Base-by-base conservation (phyloP, 352 stramenopile species). In the Phytophthora europaea region DNA sequence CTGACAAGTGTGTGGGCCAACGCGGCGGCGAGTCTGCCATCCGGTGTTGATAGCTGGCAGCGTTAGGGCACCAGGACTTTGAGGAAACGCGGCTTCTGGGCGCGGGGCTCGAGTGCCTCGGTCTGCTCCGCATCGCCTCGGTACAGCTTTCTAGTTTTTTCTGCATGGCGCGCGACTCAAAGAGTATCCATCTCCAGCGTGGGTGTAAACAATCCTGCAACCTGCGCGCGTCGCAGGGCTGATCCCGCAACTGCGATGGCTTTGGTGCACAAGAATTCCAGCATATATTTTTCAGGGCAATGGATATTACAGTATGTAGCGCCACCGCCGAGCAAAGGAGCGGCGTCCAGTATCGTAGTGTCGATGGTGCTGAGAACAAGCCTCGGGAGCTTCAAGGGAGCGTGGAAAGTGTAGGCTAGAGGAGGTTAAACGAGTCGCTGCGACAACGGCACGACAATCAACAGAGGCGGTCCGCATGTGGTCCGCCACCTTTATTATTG, bases 371-470 rank as follows among this genome's bases (percentile, higher is more conserved):
- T 64, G 43, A 74, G 61, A 74, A 70, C 31, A 61, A 70, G 31
- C 67, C 10, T 12, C 15, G 43, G 15, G 43, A 51, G 43, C 43
- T 51, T 51, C 15, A 51, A 51, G 43, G 43, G 43, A 16, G 43
- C 18, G 43, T 51, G 43, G 43, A 51, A 51, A 51, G 43, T 51
- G 43, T 51, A 51, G 43, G 43, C 43, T 23, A 7, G 43, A 51
- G 48, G 15, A 31, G 47, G 65, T 78, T 78, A 74, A 75, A 75
- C 65, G 52, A 68, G 53, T 66, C 40, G 23, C 36, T 63, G n/a
- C 58, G 45, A 75, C 61, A 72, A 75, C 45, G 40, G 48, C 22
- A 76, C 67, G 58, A 79, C 58, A 62, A 52, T 33, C 58, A 56
- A 58, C 61, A 76, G 62, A 71, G 50, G 51, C 58, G 28, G 70